Evolutionary conservation across 1,284 basidiomycete genomes (phyloP), one percentile per base, ranked within the genome.

Genomic region (Tetrapyrgos nigripes): DNA sequence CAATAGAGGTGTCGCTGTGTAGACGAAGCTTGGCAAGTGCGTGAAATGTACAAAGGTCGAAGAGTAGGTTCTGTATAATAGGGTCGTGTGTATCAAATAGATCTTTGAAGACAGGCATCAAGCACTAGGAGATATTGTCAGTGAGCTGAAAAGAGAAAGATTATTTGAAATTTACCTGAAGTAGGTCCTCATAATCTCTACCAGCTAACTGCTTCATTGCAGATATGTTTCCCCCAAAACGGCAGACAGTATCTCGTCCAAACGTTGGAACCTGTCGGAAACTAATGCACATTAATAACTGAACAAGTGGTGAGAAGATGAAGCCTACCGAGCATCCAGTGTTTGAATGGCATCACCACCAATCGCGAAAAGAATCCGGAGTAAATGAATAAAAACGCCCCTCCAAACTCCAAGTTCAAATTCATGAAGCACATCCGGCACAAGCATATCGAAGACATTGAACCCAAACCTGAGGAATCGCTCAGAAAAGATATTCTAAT

Each of bases 101-200:
- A 3, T 31, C 50, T 26, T 58, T 51, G 40, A 49, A 57, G 21
- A 35, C 33, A 11, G 59, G 55, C 23, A 61, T 53, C 2, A 46
- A 24, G 19, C 50, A 61, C 50, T 57, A 33, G 40, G 5, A 29
- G 11, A 13, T 19, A 43, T 17, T 23, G 2, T 14, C n/a, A 3
- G 13, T 14, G 26, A 47, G 23, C 14, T n/a, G 3, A 10, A 26
- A 13, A 4, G 10, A 31, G 29, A n/a, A 6, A 35, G 17, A 28
- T 14, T 33, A 37, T 10, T 29, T 13, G 24, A 52, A 46, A 14
- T 17, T n/a, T 51, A 69, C 67, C 64, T 71, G 63, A 19, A 73
- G 58, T 1, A 70, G 53, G 45, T 73, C 71, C 49, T 73, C 65
- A 51, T 62, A 73, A 55, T 73, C 66, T 1, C 60, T 52, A n/a